These are phyloP conservation scores for Globisporangium ultimum DNA, from an alignment of 352 stramenopile genomes.

Conservation along the genomic window DNA sequence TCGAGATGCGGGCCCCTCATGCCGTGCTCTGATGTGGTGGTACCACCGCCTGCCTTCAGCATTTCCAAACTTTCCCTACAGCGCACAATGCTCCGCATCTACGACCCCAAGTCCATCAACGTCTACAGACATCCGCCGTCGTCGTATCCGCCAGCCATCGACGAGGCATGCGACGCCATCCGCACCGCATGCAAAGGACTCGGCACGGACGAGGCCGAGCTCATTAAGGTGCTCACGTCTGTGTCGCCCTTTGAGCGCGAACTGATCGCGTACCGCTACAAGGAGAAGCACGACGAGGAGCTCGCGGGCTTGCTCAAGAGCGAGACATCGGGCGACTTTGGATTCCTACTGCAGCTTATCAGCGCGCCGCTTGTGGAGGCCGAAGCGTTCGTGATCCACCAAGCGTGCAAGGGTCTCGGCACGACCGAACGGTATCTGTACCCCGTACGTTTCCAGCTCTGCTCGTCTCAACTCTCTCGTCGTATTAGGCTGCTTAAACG, in stretches of 20 bases:
- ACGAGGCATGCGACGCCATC: conserved; percentile 51
- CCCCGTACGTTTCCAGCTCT: conserved; percentile 31
- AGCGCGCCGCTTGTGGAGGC: conserved; percentile 56
- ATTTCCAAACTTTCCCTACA: not conserved
- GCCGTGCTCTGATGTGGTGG: not conserved
- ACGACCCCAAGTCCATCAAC: conserved; percentile 21
- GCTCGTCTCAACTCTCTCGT: too few species aligned
- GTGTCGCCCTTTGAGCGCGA: conserved; percentile 48
- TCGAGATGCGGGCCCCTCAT: not conserved
- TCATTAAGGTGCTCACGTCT: conserved; percentile 46
- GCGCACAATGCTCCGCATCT: conserved; percentile 28
- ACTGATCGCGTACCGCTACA: conserved; percentile 66
- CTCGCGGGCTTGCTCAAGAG: conserved; percentile 62
- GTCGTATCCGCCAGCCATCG: conserved; percentile 41
- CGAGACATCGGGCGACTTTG: conserved; percentile 66
- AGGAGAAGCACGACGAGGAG: conserved; percentile 53
- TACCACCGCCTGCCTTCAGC: not conserved
- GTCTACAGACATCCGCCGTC: conserved; percentile 11
- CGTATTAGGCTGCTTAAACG: not conserved
- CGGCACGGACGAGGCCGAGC: conserved; percentile 61
- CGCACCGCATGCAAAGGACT: conserved; percentile 61
- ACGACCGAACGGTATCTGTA: conserved; percentile 70
- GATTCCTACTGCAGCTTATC: conserved; percentile 62
- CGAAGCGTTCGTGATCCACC: conserved; percentile 63
- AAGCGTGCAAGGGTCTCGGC: conserved; percentile 43